These are phyloP conservation scores for Sporisorium reilianum DNA, from an alignment of 1,284 basidiomycete species.

Conservation along the genomic window DNA sequence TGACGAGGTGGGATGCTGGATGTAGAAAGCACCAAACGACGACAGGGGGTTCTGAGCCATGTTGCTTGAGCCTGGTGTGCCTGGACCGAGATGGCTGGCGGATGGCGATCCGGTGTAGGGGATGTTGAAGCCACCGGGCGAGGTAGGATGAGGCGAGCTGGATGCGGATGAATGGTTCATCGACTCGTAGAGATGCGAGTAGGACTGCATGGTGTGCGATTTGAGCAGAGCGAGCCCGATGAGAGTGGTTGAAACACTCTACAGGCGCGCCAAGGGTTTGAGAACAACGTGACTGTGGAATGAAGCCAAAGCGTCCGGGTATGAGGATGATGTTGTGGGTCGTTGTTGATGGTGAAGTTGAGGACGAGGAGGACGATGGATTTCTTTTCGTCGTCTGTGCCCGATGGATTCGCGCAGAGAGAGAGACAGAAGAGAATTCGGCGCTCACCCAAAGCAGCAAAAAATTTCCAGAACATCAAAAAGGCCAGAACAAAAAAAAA, in stretches of 20 bases:
- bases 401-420: background rate
- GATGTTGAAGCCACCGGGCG: slow-evolving; percentile 47
- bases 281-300: background rate
- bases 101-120: slow-evolving; percentile 45
- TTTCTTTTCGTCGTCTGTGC: background rate
- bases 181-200: slow-evolving; percentile 50
- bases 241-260: slow-evolving; percentile 11
- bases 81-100: slow-evolving; percentile 22
- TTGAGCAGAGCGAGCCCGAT: slow-evolving; percentile 2
- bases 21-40: slow-evolving; percentile 52
- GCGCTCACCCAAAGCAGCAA: too few species aligned
- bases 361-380: background rate
- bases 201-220: slow-evolving; percentile 35
- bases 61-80: slow-evolving; percentile 21
- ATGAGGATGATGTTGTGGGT: background rate
- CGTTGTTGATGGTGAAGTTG: background rate
- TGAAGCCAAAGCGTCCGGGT: background rate
- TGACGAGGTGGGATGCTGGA: slow-evolving; percentile 37
- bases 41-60: slow-evolving; percentile 32
- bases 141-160: slow-evolving; percentile 37
- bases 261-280: slow-evolving; percentile 5
- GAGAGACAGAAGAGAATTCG: too few species aligned
- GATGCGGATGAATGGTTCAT: slow-evolving; percentile 27
- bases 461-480: background rate
- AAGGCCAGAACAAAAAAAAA: background rate